phyloP scores from a whole-genome alignment of 495 filamentous ascomycete species.

The Penicillium goetzii region DNA sequence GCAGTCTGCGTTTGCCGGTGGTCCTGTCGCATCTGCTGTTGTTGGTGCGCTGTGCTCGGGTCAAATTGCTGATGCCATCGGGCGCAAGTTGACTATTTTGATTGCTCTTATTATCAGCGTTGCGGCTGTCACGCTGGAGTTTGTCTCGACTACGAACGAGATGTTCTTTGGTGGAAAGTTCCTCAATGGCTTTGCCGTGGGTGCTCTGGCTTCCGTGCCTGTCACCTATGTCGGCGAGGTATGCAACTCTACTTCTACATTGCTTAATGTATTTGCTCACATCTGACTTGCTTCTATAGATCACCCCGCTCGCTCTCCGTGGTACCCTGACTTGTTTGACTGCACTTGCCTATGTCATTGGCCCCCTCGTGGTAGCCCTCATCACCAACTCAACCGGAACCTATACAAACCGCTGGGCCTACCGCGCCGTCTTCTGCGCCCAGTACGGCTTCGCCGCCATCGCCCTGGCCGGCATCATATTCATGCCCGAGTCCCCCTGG shows the following conservation, averaged over 20 bases:
- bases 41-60: constrained; percentile 25
- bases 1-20: constrained; percentile 38
- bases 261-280: not conserved
- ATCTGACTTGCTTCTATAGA: constrained; percentile 6
- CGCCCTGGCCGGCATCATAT: constrained; percentile 15
- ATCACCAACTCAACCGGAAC: constrained; percentile 31
- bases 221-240: constrained; percentile 38
- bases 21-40: constrained; percentile 21
- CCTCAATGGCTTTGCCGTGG: constrained; percentile 36
- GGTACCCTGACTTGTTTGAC: constrained; percentile 30
- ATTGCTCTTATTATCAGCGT: constrained; percentile 28
- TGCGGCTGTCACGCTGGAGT: constrained; percentile 32
- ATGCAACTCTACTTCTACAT: not conserved
- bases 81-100: constrained; percentile 17
- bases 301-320: constrained; percentile 34
- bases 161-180: constrained; percentile 41
- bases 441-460: constrained; percentile 35
- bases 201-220: constrained; percentile 27
- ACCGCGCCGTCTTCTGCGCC: constrained; percentile 34
- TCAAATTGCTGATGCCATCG: constrained; percentile 25
- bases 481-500: constrained; percentile 33
- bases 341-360: constrained; percentile 34
- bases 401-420: constrained; percentile 36
- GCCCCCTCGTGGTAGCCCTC: constrained; percentile 33
- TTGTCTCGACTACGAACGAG: constrained; percentile 32